These are phyloP conservation scores for Pseudogymnoascus sp. DNA, from an alignment of 2,329 filamentous ascomycete species.

Conservation along the genomic window DNA sequence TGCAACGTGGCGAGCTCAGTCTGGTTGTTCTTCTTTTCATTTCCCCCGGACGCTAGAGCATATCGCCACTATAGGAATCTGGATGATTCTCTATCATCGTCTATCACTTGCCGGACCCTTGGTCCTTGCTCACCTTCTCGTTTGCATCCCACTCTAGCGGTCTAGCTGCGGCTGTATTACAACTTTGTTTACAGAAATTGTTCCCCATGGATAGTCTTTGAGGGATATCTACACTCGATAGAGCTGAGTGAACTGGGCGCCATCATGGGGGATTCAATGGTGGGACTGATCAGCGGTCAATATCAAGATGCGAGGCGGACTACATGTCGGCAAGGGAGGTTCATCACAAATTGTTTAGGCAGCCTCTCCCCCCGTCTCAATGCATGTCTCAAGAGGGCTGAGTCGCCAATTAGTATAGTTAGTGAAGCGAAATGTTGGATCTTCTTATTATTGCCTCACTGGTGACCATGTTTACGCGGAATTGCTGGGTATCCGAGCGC, in stretches of 20 bases:
- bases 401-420: neutral
- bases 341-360: neutral
- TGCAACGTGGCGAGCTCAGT: constrained; percentile 7
- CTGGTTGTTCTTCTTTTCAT: constrained; percentile 3
- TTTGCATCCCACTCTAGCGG: neutral
- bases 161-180: neutral
- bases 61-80: constrained; percentile 7
- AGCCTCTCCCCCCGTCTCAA: neutral
- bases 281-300: neutral
- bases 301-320: constrained; percentile 6
- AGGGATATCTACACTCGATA: neutral
- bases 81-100: constrained; percentile 5
- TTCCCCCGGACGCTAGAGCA: constrained; percentile 1
- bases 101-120: neutral
- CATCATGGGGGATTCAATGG: neutral
- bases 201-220: neutral
- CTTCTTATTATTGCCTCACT: constrained; percentile 5
- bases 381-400: constrained; percentile 4
- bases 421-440: constrained; percentile 1
- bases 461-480: constrained; percentile 3
- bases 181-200: neutral
- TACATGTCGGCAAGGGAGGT: constrained; percentile 2
- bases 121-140: neutral
- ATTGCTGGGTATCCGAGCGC: neutral
- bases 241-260: neutral